Base-by-base conservation (phyloP, 2,329 filamentous ascomycete genomes). In the Fusarium xylarioides region DNA sequence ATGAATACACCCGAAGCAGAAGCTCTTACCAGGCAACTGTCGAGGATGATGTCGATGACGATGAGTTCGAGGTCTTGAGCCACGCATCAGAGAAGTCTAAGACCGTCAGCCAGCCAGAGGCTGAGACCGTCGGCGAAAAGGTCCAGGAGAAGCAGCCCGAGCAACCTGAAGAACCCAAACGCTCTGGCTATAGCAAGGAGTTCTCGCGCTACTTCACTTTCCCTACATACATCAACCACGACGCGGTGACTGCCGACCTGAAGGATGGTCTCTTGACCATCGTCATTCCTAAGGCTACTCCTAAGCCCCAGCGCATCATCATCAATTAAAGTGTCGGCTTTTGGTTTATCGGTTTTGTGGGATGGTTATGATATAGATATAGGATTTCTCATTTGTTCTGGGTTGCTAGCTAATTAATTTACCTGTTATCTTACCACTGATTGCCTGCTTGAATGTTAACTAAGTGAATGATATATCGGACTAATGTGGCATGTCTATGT, bases 121-220 rank as follows among this genome's bases (percentile, higher is more conserved):
- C 34, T 46, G 52, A 60, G 23, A 46, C 28, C 19, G 18, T n/a
- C 23, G 60, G 52, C 11, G 34, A 66, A 11, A 68, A 68, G 26
- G 35, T 16, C 9, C 42, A 38, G 2, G 57, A 69, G 44, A 53
- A 57, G 44, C 56, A 69, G n/a, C 28, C 49, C 1, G 32, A 91
- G n/a, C 49, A 61, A 14, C 59, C 23, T 2, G 5, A 52, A 46
- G 34, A 66, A 38, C 38, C 62, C 15, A 74, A 90, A 91, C 46
- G 76, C 77, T 38, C 76, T 62, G 47, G 55, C 66, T 46, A 60
- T 54, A n/a, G 28, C 44, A 66, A 91, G 78, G 86, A 90, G 73
- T 93, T 93, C 82, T 85, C 87, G 26, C 87, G 91, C 69, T 87
- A 85, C 49, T 92, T 93, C 82, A 88, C 82, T 79, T 92, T 93